phyloP scores from a whole-genome alignment of 169 alveolate genomes.

The Eimeria tenella region DNA sequence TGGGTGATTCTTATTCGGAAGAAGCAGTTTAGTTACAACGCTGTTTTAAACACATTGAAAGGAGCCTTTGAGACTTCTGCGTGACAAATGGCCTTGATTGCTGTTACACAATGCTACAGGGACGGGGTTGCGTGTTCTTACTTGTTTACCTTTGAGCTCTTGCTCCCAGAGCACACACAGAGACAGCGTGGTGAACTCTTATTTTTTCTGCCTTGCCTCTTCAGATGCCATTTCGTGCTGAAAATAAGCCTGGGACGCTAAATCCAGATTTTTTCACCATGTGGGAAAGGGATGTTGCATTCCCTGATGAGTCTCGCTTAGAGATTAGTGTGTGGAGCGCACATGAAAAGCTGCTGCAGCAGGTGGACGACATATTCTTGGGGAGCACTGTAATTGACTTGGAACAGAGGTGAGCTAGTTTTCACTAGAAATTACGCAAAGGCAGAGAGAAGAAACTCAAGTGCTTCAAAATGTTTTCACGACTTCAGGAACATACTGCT shows the following conservation, averaged over 20 bases:
- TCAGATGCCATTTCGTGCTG: conserved; percentile 80
- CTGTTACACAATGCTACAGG: too few relatives aligned
- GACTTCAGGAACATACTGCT: not conserved
- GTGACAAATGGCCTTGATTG: too few relatives aligned
- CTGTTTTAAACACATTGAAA: not conserved
- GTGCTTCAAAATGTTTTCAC: not conserved
- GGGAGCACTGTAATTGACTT: conserved; percentile 93
- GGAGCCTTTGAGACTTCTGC: not conserved
- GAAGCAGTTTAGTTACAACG: not conserved
- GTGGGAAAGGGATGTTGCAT: conserved; percentile 87
- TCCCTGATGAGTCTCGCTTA: conserved; percentile 88
- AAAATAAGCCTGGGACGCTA: conserved; percentile 77
- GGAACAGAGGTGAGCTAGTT: conserved; percentile 84
- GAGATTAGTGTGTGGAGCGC: conserved; percentile 85
- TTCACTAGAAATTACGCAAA: not conserved
- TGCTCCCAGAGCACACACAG: too few relatives aligned
- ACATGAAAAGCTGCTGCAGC: conserved; percentile 83
- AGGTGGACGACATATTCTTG: conserved; percentile 86
- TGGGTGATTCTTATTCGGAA: too few relatives aligned
- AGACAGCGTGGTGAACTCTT: too few relatives aligned
- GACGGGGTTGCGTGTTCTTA: too few relatives aligned
- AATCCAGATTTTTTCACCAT: conserved; percentile 87
- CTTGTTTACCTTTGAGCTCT: too few relatives aligned
- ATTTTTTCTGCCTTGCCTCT: not conserved
- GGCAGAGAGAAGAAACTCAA: not conserved